Evolutionary conservation across 345 rosid species (phyloP).

Genomic region (Hibiscus tridactylites): DNA sequence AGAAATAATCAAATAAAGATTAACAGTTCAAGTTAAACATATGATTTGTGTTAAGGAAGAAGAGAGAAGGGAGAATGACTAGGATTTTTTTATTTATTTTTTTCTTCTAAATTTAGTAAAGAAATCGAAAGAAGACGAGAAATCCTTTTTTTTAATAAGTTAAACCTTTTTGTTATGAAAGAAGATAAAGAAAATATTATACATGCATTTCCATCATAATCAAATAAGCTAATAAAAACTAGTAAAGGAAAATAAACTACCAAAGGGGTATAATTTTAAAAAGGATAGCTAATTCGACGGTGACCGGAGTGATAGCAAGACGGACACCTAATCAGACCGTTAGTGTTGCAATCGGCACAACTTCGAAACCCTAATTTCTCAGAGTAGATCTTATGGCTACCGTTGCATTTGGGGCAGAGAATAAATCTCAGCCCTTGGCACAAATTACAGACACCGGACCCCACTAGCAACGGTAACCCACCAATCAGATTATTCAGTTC

Average conservation of each 20-base stretch:
- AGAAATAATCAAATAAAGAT: too few species aligned
- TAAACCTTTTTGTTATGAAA: too few species aligned
- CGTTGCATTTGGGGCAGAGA: constrained; percentile 38
- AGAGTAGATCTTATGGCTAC: constrained; percentile 53
- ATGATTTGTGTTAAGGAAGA: too few species aligned
- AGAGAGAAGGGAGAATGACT: too few species aligned
- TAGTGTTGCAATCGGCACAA: constrained; percentile 34
- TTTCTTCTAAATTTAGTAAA: too few species aligned
- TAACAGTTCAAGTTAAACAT: too few species aligned
- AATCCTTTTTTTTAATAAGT: too few species aligned
- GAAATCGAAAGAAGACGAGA: too few species aligned
- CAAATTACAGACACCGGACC: constrained; percentile 19
- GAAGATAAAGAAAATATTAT: background rate
- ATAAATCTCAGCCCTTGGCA: constrained; percentile 53
- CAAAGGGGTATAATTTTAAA: too few species aligned
- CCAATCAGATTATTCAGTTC: constrained; percentile 36
- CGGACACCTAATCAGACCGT: constrained; percentile 42
- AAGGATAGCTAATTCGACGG: constrained; percentile 11
- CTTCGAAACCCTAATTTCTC: constrained; percentile 31
- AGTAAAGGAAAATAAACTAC: background rate
- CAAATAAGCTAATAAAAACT: background rate
- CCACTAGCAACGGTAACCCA: constrained; percentile 17
- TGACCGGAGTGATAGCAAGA: constrained; percentile 15
- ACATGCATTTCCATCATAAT: background rate
- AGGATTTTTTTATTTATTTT: too few species aligned